Conservation (phyloP, 352 stramenopile species). For the Globisporangium spiculum region DNA sequence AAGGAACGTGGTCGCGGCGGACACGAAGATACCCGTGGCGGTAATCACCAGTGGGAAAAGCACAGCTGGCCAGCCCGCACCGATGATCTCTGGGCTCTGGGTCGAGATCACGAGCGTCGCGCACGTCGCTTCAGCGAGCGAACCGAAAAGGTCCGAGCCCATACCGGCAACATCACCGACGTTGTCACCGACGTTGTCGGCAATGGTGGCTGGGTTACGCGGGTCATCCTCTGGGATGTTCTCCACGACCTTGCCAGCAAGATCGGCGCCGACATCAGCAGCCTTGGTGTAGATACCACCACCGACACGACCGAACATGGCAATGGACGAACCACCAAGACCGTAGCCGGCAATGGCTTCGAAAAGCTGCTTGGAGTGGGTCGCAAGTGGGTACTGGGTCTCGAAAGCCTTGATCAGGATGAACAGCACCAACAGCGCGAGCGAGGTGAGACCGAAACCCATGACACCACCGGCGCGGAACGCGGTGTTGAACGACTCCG, state of each 20-base stretch:
- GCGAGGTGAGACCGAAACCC: slow-evolving; percentile 96
- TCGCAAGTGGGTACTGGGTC: slow-evolving; percentile 86
- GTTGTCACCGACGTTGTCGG: slow-evolving; percentile 99
- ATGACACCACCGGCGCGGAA: slow-evolving; percentile 99
- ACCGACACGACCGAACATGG: slow-evolving; percentile 99
- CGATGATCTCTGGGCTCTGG: slow-evolving; percentile 88
- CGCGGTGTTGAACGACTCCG: slow-evolving; percentile 96
- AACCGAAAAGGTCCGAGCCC: slow-evolving; percentile 99
- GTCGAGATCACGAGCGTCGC: slow-evolving; percentile 97
- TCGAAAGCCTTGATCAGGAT: slow-evolving; percentile 94
- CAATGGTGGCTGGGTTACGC: slow-evolving; percentile 98
- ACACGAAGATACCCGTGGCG: slow-evolving; percentile 96
- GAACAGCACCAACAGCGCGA: slow-evolving; percentile 98
- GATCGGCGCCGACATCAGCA: slow-evolving; percentile 98
- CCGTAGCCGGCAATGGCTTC: slow-evolving; percentile 97
- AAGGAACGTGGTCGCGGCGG: slow-evolving; percentile 96
- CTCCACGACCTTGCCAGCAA: slow-evolving; percentile 99
- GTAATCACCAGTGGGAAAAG: slow-evolving; percentile 97
- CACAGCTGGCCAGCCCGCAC: slow-evolving; percentile 92
- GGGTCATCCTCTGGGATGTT: slow-evolving; percentile 99
- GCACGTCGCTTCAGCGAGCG: slow-evolving; percentile 98
- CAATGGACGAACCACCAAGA: slow-evolving; percentile 97
- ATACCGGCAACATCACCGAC: slow-evolving; percentile 99
- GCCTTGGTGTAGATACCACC: slow-evolving; percentile 99
- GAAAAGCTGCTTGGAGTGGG: slow-evolving; percentile 89